Evolutionary conservation across 768 basidiomycete genomes (phyloP), one percentile per base, ranked within the genome.

Genomic region (Auricularia sp.): DNA sequence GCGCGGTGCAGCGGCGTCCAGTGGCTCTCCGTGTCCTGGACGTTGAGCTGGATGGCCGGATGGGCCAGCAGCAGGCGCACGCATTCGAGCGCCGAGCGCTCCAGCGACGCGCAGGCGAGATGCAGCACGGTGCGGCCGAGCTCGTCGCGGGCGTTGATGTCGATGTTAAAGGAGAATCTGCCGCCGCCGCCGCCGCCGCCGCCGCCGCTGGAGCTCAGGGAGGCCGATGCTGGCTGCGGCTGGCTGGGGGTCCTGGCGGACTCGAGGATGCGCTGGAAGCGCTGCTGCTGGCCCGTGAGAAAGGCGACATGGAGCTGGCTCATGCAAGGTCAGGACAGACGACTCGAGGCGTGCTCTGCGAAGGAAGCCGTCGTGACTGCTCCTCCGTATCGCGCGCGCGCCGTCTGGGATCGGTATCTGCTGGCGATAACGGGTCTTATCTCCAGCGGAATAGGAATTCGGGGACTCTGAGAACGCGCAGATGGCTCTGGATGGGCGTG

Each of bases 1-100:
- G 92, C 92, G 61, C 94, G 79, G 71, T 99, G 96, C 24, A 98
- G 77, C 6, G 95, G 83, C 1, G 93, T 96, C 90, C 94, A 98
- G 65, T 88, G 88, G 65, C 84, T 91, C 79, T 98, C 96, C 63
- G 73, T 73, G 74, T 99, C 96, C 51, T 78, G 77, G 6, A 89
- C 65, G 69, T 98, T 98, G 69, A 93, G 84, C 65, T 90, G 87
- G 73, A 94, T 79, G 29, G 78, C 75, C 1, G 92, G 85, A 68
- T 92, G 88, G 18, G 83, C 82, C 62, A 98, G 81, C 4, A 98
- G 78, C 64, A 90, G 77, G 62, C 85, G 80, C 51, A 91, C 83
- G 72, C 89, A 98, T 69, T 93, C 89, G 68, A 91, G 74, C 58
- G 85, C 82, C n/a, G 77, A 74, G 1, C 79, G 73, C 36, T 89